Evolutionary conservation across 2,329 filamentous ascomycete species (phyloP).

Genomic region (Alternaria angustiovoidea): DNA sequence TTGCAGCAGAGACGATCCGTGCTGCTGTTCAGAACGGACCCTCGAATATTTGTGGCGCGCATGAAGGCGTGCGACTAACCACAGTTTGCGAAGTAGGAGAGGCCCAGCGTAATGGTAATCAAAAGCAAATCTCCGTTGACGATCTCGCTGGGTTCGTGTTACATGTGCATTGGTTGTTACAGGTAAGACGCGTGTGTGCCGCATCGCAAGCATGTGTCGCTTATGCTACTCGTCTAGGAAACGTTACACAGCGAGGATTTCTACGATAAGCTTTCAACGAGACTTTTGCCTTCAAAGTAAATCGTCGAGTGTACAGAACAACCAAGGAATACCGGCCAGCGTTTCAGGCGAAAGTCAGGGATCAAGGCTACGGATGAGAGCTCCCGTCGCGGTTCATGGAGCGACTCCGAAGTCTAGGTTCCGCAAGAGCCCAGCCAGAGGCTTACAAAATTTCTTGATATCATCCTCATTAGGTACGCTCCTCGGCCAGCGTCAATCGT

Average conservation of each 20-base stretch:
- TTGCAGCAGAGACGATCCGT: slow-evolving; percentile 8
- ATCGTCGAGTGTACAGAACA: slow-evolving; percentile 4
- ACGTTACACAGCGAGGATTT: slow-evolving; percentile 26
- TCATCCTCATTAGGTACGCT: slow-evolving; percentile 15
- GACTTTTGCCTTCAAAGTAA: slow-evolving; percentile 3
- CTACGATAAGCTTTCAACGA: slow-evolving; percentile 34
- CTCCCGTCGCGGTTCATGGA: slow-evolving; percentile 6
- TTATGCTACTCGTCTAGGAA: slow-evolving; percentile 28
- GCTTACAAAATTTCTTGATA: slow-evolving; percentile 16
- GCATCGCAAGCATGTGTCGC: slow-evolving; percentile 23
- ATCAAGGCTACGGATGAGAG: not conserved
- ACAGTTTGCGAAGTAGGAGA: slow-evolving; percentile 21
- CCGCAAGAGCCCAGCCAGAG: slow-evolving; percentile 14
- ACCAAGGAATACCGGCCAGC: not conserved
- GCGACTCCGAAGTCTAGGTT: slow-evolving; percentile 4
- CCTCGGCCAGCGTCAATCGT: slow-evolving; percentile 21
- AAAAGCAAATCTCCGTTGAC: slow-evolving; percentile 24
- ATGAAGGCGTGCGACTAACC: slow-evolving; percentile 15
- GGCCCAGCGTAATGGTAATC: slow-evolving; percentile 26
- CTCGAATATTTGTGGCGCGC: slow-evolving; percentile 11
- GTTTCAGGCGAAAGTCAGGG: slow-evolving; percentile 11
- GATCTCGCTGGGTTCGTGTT: slow-evolving; percentile 27
- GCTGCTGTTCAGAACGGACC: slow-evolving; percentile 6
- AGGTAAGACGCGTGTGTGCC: slow-evolving; percentile 20
- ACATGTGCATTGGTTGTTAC: slow-evolving; percentile 24